These are phyloP conservation scores for Xerophyta viscosa DNA, from an alignment of 106 monocot species.

Conservation along the genomic window DNA sequence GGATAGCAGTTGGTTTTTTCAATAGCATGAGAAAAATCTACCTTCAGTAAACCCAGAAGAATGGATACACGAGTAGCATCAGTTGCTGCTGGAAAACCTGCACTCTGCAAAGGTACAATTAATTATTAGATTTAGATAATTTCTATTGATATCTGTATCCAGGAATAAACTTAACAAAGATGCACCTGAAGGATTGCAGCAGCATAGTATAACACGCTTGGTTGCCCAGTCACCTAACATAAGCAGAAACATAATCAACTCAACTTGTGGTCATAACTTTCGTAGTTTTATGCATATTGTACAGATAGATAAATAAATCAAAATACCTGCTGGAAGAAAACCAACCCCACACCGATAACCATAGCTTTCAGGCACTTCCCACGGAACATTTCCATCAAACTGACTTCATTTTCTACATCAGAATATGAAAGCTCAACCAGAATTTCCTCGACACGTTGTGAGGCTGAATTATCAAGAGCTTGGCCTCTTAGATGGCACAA, in stretches of 20 bases:
- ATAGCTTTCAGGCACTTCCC: constrained; percentile 94
- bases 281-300: too few species aligned
- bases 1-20: too few species aligned
- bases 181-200: constrained; percentile 95
- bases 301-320: too few species aligned
- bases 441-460: constrained; percentile 54
- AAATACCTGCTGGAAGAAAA: constrained; percentile 94
- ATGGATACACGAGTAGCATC: constrained; percentile 92
- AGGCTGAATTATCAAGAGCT: constrained; percentile 30
- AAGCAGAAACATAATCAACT: not conserved
- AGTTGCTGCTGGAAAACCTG: constrained; percentile 94
- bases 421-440: constrained; percentile 58
- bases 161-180: too few species aligned
- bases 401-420: constrained; percentile 32
- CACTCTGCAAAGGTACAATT: constrained; percentile 71
- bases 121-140: too few species aligned
- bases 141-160: too few species aligned
- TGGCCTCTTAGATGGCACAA: constrained; percentile 71
- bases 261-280: too few species aligned
- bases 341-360: constrained; percentile 78
- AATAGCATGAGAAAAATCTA: constrained; percentile 22
- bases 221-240: constrained; percentile 93
- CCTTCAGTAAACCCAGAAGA: constrained; percentile 85
- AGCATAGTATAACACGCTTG: constrained; percentile 96
- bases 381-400: constrained; percentile 67